Evolutionary conservation across 192 early-diverging fungal species (phyloP), one percentile per base, ranked within the genome.

Genomic region (Backusella circina): DNA sequence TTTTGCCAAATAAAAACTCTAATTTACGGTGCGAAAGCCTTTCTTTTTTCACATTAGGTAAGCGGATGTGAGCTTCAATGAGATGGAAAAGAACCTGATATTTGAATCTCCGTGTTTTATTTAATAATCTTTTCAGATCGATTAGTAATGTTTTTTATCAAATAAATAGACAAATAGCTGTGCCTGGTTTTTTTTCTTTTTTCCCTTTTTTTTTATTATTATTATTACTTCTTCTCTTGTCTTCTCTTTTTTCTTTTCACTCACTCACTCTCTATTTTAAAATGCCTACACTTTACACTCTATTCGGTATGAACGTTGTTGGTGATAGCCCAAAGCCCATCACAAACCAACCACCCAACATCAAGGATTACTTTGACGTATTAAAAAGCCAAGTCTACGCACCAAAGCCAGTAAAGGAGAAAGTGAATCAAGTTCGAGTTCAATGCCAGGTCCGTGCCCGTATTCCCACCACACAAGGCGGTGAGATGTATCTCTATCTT

Each of bases 401-500:
- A 21, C 68, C 79, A 8, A 57, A 35, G 15, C 68, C 79, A 50
- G 61, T 77, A 31, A 77, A 75, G 31, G 72, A 72, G 21, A 16
- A 71, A 3, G 73, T 64, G n/a, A 66, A 39, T 16, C 38, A 71
- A 15, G 38, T 81, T 16, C 75, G 75, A 5, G 77, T 81, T 8
- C 79, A 84, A 68, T 91, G 90, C 72, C 77, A 88, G 71, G 95
- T 93, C 15, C 85, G 91, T 30, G 91, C 93, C 9, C 84, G 95
- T 5, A 94, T 96, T 66, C 93, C 95, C 3, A 93, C 93, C 38
- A 86, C 85, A 7, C 89, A 90, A 21, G 87, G 89, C 37, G 91
- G 92, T 26, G 90, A 93, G 73, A 91, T 94, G 79, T 92, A 90
- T 76, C 80, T 97, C 72, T 90, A 95, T 72, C 84, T 97, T 33